A percentile compares a stretch with the other conserved stretches of the same genome.
phyloP scores from a whole-genome alignment of 306 rosid species.

The Quercus variabilis region DNA sequence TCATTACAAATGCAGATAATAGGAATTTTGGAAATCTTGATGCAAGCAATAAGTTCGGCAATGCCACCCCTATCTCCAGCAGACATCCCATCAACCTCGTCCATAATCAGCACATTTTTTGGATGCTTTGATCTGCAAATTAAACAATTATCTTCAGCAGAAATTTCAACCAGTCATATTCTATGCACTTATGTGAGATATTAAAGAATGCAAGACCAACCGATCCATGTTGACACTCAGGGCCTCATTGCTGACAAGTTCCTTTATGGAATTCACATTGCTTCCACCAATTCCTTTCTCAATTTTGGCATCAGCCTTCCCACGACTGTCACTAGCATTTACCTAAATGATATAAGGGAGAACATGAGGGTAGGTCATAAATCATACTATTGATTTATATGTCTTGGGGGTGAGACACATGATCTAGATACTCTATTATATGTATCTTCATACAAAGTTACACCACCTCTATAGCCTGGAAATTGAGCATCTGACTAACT shows the following conservation, averaged over 20 bases:
- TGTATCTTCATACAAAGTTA: constrained; percentile 6
- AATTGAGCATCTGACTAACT: constrained; percentile 87
- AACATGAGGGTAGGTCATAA: constrained; percentile 5
- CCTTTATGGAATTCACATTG: constrained; percentile 82
- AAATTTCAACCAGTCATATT: constrained; percentile 10
- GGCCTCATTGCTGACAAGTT: constrained; percentile 67
- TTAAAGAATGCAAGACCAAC: constrained; percentile 47
- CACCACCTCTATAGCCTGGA: constrained; percentile 77
- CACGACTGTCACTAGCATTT: constrained; percentile 96
- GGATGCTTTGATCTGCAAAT: constrained; percentile 65
- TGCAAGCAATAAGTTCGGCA: constrained; percentile 90
- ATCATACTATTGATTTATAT: background rate
- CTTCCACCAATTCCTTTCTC: constrained; percentile 89
- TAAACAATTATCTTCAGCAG: constrained; percentile 11
- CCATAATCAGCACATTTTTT: constrained; percentile 92
- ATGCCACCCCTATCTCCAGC: constrained; percentile 99
- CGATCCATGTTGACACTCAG: constrained; percentile 48
- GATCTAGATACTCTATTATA: background rate
- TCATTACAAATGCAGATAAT: constrained; percentile 97
- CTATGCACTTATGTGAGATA: constrained; percentile 8
- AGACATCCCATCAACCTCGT: constrained; percentile 99
- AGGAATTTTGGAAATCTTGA: constrained; percentile 89
- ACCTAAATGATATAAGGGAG: constrained; percentile 50
- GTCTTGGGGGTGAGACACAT: background rate
- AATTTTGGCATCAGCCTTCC: constrained; percentile 92